Percentiles rank a stretch among this genome's conserved stretches.
Conservation (phyloP, 352 stramenopile species). For the Phytophthora sansomeana region DNA sequence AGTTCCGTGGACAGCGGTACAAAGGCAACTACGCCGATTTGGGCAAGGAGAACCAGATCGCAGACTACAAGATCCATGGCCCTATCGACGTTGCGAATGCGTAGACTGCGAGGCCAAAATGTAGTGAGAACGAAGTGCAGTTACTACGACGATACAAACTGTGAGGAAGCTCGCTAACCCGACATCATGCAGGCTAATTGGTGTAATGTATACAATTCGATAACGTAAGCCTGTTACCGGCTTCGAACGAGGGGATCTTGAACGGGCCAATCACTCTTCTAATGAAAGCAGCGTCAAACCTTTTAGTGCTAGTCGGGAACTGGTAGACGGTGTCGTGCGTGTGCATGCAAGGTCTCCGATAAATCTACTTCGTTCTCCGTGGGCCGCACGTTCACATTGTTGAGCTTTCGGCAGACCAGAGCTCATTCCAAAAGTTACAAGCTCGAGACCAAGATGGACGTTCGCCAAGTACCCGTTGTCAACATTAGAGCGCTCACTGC, state of each 20-base stretch:
- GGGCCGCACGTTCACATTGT: background rate
- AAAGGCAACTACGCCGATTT: conserved; percentile 91
- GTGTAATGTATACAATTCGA: conserved; percentile 3
- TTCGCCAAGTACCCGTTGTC: conserved; percentile 53
- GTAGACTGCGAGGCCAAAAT: no score
- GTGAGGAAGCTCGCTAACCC: no score
- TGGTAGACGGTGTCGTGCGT: no score
- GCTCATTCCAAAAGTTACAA: background rate
- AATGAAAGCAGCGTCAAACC: background rate
- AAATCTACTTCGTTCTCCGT: background rate
- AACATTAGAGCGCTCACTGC: conserved; percentile 62
- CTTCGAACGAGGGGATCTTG: background rate
- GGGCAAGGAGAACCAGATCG: conserved; percentile 93
- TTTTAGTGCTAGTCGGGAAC: conserved; percentile 1
- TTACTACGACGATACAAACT: no score
- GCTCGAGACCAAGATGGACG: conserved; percentile 25
- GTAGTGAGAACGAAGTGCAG: no score
- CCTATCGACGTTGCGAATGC: conserved; percentile 22
- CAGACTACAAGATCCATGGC: conserved; percentile 58
- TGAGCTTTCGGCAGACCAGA: background rate
- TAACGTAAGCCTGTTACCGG: background rate
- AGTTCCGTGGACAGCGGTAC: conserved; percentile 89
- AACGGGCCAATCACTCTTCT: background rate
- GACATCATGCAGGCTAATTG: no score
- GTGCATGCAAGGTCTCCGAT: background rate